Percentiles rank a stretch among this genome's conserved stretches.
Evolutionary conservation across 176 grass and related monocot species (phyloP).

Genomic region (bread wheat (Triticum aestivum)): DNA sequence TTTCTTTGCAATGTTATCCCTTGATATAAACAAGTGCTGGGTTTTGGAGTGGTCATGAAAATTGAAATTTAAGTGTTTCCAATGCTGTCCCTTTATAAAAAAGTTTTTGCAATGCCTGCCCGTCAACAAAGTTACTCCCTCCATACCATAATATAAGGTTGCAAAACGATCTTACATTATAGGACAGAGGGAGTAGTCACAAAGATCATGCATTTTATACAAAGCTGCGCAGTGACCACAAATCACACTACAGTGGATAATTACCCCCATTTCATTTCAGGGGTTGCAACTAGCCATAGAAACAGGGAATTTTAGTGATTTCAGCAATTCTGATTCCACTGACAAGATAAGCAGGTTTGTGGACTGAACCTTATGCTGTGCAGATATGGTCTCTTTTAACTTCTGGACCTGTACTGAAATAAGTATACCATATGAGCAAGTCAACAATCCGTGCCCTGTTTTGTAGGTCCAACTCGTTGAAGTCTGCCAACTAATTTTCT

Average conservation of each 20-base stretch:
- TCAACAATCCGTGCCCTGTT: background rate
- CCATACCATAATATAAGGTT: too few relatives aligned
- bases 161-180: too few relatives aligned
- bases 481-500: conserved; percentile 38
- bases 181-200: background rate
- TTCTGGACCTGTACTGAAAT: background rate
- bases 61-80: background rate
- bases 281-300: conserved; percentile 63
- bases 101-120: background rate
- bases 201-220: background rate
- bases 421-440: background rate
- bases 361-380: background rate
- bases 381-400: background rate
- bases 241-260: background rate
- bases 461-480: conserved; percentile 38
- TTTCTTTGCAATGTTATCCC: background rate
- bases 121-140: background rate
- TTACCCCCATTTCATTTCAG: conserved; percentile 32
- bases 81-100: too few relatives aligned
- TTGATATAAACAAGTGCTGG: background rate
- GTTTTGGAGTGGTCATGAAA: background rate
- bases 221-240: background rate
- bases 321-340: conserved; percentile 35
- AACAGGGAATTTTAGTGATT: conserved; percentile 24
- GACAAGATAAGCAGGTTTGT: conserved; percentile 49